Base-by-base conservation (phyloP, 768 basidiomycete species). In the Daedalea quercina region DNA sequence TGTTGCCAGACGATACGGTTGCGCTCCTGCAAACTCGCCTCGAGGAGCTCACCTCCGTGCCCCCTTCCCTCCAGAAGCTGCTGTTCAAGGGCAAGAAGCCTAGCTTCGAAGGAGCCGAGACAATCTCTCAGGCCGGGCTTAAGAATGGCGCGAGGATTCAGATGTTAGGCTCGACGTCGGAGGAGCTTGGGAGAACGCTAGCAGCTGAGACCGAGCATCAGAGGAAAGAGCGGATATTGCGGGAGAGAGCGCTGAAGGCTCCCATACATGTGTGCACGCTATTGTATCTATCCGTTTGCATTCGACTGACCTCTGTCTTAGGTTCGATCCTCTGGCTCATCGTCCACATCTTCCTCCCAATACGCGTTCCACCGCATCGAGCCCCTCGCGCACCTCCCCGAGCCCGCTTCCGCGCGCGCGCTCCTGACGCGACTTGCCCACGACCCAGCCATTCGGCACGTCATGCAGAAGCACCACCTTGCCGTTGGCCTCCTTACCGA, bases 401-500 rank as follows among this genome's bases (percentile, higher is more conserved):
- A 79, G 47, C 83, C 87, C 1, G 69, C 70, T 8, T 69, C 75
- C 8, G 87, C 87, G 0, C 68, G 72, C 12, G 70, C 72, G 7
- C 62, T 87, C 1, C 73, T 90, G 0, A 71, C 69, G 11, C 79
- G 75, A 47, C 72, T 90, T 2, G 73, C 87, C 9, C 71, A 78
- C n/a, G 88, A 91, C 60, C 80, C 82, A 3, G 86, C 84, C 0
- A 84, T 89, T 44, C 70, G 66, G 20, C 80, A 86, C 63, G 64
- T 90, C 52, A 89, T 90, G 87, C 77, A 75, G 56, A 73, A 72
- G 55, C 86, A 90, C 65, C 65, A 79, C 54, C 82, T 87, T 57
- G 73, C 80, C 0, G 85, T 90, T 4, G 82, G 82, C 0, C 55
- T 84, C 2, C 70, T 90, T 42, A 89, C 87, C 1, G 87, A 90